phyloP scores from a whole-genome alignment of 768 basidiomycete genomes.

The Collybia sordida region DNA sequence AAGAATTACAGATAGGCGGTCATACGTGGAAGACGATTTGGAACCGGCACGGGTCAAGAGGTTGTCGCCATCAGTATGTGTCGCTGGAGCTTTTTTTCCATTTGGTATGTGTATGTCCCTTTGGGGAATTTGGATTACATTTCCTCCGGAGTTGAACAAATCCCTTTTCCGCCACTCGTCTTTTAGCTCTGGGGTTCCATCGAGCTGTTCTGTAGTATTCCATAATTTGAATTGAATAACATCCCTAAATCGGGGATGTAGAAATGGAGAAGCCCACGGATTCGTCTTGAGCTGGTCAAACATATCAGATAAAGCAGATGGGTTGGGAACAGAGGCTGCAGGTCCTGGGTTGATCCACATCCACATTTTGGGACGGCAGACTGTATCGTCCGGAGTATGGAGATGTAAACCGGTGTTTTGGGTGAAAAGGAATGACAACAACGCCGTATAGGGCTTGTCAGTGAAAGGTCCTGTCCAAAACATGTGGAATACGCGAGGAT shows the following conservation, averaged over 20 bases:
- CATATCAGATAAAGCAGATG: conserved; percentile 80
- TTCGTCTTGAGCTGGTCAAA: conserved; percentile 76
- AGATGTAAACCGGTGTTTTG: conserved; percentile 88
- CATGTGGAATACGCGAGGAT: conserved; percentile 94
- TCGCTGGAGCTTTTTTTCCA: conserved; percentile 4
- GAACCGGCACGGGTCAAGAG: conserved; percentile 78
- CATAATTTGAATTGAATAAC: conserved; percentile 94
- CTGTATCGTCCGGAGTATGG: conserved; percentile 43
- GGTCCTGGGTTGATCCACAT: conserved; percentile 99
- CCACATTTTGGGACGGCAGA: conserved; percentile 93
- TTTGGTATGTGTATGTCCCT: conserved; percentile 26
- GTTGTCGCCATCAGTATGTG: conserved; percentile 41
- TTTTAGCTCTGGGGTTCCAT: conserved; percentile 85
- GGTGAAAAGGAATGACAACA: conserved; percentile 93
- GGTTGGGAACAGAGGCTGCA: conserved; percentile 86
- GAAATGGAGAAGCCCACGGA: conserved; percentile 94
- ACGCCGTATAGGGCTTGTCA: conserved; percentile 95
- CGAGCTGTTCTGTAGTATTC: conserved; percentile 98
- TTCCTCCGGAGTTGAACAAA: conserved; percentile 87
- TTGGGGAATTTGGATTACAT: conserved; percentile 64
- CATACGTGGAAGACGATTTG: conserved; percentile 81
- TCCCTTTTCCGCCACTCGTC: conserved; percentile 87
- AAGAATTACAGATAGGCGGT: conserved; percentile 87
- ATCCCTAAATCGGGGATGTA: conserved; percentile 89
- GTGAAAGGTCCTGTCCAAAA: conserved; percentile 99